Percentiles rank a stretch among this genome's conserved stretches.
Evolutionary conservation across 306 rosid species (phyloP).

Genomic region (Quercus gilva): DNA sequence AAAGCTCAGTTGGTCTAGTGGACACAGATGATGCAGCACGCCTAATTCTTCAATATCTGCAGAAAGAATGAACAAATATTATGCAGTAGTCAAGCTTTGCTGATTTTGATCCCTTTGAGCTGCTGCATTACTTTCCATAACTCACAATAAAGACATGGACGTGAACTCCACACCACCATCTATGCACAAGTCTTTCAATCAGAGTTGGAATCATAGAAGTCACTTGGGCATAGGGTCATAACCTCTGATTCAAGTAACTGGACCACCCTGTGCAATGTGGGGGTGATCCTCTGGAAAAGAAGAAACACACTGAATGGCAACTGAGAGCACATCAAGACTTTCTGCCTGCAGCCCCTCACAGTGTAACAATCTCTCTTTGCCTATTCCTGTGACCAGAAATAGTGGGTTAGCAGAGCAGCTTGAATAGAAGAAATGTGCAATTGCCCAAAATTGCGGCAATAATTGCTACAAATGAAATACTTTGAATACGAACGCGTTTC

Average conservation of each 20-base stretch:
- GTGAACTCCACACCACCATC: conserved; percentile 14
- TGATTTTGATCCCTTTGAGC: conserved; percentile 25
- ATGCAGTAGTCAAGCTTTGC: conserved; percentile 23
- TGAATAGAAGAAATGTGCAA: conserved; percentile 4
- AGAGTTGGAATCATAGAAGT: conserved; percentile 81
- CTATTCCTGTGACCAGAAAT: conserved; percentile 70
- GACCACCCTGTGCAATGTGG: conserved; percentile 92
- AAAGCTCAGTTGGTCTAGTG: conserved; percentile 13
- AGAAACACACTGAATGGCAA: conserved; percentile 85
- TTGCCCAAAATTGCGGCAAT: background rate
- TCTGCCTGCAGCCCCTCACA: conserved; percentile 82
- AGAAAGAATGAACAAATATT: conserved; percentile 39
- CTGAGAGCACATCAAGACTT: conserved; percentile 85
- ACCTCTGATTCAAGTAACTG: conserved; percentile 93
- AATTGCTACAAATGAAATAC: too few species aligned
- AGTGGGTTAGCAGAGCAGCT: conserved; percentile 25
- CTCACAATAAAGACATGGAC: conserved; percentile 21
- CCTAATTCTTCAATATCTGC: conserved; percentile 28
- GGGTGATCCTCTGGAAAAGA: conserved; percentile 83
- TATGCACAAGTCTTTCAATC: conserved; percentile 43
- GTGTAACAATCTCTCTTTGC: conserved; percentile 67
- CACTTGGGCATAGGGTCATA: conserved; percentile 96
- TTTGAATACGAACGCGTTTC: too few species aligned
- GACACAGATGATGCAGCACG: conserved; percentile 31
- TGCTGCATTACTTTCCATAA: conserved; percentile 21